Evolutionary conservation across 345 rosid species (phyloP), one percentile per base, ranked within the genome.

Genomic region (Ceriops decandra): DNA sequence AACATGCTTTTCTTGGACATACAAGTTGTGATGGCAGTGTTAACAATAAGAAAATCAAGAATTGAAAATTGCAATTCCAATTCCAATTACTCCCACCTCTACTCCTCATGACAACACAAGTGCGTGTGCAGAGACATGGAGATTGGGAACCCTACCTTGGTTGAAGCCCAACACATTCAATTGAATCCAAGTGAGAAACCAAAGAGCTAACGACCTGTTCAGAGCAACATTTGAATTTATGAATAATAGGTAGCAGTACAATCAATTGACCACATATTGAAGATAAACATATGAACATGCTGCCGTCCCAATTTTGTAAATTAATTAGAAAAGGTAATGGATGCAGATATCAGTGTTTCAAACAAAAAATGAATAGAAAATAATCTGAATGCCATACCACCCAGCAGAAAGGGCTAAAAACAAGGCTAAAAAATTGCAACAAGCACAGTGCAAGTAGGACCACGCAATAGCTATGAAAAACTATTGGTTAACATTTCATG

Each of bases 161-260:
- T 68, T 96, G 83, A 72, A 91, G 81, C 38, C 79, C 88, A 62
- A 83, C 75, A 66, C 88, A 89, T 81, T 87, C 96, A 46, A 93
- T 70, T 21, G 97, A 90, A 79, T 87, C 91, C 1, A 86, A 66
- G 67, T 87, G 98, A 73, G 83, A 79, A 73, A 64, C 47, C 74
- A 91, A 69, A 72, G 97, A 83, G 68, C 77, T 85, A 69, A 87
- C 97, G 56, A 93, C 98, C 98, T 93, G 85, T 81, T 52, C 51
- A 72, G 1, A 46, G 57, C 35, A 52, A 59, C 6, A 74, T n/a
- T 19, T 32, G 68, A 67, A 51, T 32, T 24, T 24, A 78, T 64
- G 28, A 56, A 56, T 24, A 24, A 4, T 22, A 24, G 30, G 52
- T 21, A 31, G n/a, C 54, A 69, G 26, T 6, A 27, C 16, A 20